Conservation (phyloP, 2,329 filamentous ascomycete genomes). For the Penicillium olsonii region DNA sequence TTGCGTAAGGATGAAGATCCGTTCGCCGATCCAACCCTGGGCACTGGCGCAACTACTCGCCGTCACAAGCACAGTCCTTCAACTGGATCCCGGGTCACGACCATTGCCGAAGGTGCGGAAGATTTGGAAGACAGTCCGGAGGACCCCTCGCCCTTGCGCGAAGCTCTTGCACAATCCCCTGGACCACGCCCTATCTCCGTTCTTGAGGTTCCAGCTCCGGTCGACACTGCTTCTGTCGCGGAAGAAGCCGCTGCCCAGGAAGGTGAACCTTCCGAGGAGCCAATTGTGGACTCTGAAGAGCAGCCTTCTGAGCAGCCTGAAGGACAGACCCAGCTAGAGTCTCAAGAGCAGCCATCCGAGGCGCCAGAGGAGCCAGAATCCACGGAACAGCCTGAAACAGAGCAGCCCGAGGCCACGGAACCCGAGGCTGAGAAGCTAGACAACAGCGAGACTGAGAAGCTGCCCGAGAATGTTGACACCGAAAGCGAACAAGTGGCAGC, state of each 20-base stretch:
- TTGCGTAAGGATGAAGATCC: constrained; percentile 35
- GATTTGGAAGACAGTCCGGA: constrained; percentile 56
- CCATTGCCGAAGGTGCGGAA: constrained; percentile 80
- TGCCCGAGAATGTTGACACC: constrained; percentile 5
- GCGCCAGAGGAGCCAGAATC: background rate
- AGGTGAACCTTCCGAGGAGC: constrained; percentile 1
- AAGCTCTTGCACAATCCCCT: constrained; percentile 16
- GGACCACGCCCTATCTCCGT: constrained; percentile 19
- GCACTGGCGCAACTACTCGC: constrained; percentile 70
- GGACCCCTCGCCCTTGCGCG: constrained; percentile 11
- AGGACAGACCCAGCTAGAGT: background rate
- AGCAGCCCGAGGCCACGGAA: background rate
- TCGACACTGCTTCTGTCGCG: background rate
- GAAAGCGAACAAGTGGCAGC: constrained; percentile 11
- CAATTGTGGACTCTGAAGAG: constrained; percentile 4
- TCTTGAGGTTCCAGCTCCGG: constrained; percentile 7
- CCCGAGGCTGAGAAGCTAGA: background rate
- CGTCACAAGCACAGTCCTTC: constrained; percentile 82
- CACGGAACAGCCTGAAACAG: background rate
- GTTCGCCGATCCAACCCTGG: constrained; percentile 50
- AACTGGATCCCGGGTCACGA: constrained; percentile 74
- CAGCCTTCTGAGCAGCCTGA: constrained; percentile 6
- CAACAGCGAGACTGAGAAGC: constrained; percentile 8
- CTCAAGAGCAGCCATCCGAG: background rate
- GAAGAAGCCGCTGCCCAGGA: constrained; percentile 2